phyloP scores from a whole-genome alignment of 805 yeast species.

The Saturnispora mendoncae region DNA sequence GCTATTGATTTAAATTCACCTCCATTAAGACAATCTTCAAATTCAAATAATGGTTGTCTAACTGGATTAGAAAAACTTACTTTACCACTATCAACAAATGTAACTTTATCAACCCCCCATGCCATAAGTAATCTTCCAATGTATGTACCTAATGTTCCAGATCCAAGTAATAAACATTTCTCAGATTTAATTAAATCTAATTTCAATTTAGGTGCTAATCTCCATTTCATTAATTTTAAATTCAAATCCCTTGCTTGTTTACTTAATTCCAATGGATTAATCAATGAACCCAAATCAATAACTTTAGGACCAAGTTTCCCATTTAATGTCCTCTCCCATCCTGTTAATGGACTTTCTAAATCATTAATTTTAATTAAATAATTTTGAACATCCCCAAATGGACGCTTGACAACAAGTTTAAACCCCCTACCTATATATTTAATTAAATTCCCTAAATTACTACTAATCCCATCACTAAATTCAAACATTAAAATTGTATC shows the following conservation, averaged over 20 bases:
- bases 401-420: slow-evolving; percentile 23
- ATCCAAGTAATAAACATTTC: slow-evolving; percentile 75
- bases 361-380: slow-evolving; percentile 5
- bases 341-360: slow-evolving; percentile 32
- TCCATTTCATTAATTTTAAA: slow-evolving; percentile 92
- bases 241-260: slow-evolving; percentile 90
- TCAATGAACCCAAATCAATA: slow-evolving; percentile 72
- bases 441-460: slow-evolving; percentile 19
- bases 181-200: slow-evolving; percentile 53
- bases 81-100: slow-evolving; percentile 83
- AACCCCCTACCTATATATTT: slow-evolving; percentile 23
- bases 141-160: slow-evolving; percentile 94
- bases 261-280: slow-evolving; percentile 75
- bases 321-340: slow-evolving; percentile 82
- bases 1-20: slow-evolving; percentile 68
- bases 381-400: slow-evolving; percentile 7
- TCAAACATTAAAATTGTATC: background rate
- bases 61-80: slow-evolving; percentile 94
- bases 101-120: slow-evolving; percentile 86
- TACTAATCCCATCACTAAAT: background rate
- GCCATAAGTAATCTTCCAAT: slow-evolving; percentile 80
- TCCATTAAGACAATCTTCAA: slow-evolving; percentile 69
- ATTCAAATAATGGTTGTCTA: slow-evolving; percentile 78
- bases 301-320: slow-evolving; percentile 74
- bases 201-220: slow-evolving; percentile 76